Conservation (phyloP, 1,284 basidiomycete species). For the Heliocybe sulcata region DNA sequence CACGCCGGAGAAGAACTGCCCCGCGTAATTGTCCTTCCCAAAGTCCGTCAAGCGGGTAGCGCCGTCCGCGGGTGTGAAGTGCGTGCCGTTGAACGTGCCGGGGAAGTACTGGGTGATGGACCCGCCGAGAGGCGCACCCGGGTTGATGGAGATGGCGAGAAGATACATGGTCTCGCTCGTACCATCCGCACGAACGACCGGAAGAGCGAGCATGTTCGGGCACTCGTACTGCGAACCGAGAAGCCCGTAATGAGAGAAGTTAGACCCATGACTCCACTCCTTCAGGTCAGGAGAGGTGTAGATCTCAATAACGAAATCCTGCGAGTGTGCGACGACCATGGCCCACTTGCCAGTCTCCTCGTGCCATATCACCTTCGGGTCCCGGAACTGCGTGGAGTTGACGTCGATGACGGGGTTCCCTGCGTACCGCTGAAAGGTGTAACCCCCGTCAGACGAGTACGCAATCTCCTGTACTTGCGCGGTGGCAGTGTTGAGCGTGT, state of each 20-base stretch:
- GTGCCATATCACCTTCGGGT: slow-evolving; percentile 35
- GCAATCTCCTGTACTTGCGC: slow-evolving; percentile 27
- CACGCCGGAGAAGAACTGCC: slow-evolving; percentile 25
- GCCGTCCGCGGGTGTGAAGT: slow-evolving; percentile 24
- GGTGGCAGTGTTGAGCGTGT: slow-evolving; percentile 27
- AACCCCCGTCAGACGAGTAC: slow-evolving; percentile 27
- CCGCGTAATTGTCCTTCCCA: slow-evolving; percentile 31
- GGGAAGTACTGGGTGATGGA: slow-evolving; percentile 27
- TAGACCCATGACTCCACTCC: slow-evolving; percentile 25
- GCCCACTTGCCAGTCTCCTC: slow-evolving; percentile 29
- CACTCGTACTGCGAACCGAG: neutral
- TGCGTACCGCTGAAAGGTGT: slow-evolving; percentile 26
- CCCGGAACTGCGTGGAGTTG: slow-evolving; percentile 26
- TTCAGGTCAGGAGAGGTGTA: slow-evolving; percentile 28
- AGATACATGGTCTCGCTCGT: neutral
- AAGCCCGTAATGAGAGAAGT: too few relatives aligned
- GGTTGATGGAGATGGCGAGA: slow-evolving; percentile 17
- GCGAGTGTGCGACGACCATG: slow-evolving; percentile 26
- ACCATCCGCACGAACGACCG: neutral
- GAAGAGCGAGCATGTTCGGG: neutral
- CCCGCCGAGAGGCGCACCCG: slow-evolving; percentile 25
- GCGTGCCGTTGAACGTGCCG: slow-evolving; percentile 27
- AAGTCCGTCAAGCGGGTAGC: slow-evolving; percentile 25
- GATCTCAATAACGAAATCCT: slow-evolving; percentile 25
- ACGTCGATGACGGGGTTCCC: slow-evolving; percentile 26